Percentiles rank a stretch among this genome's conserved stretches.
phyloP scores from a whole-genome alignment of 2,329 filamentous ascomycete genomes.

The Neofusicoccum umdonicola region DNA sequence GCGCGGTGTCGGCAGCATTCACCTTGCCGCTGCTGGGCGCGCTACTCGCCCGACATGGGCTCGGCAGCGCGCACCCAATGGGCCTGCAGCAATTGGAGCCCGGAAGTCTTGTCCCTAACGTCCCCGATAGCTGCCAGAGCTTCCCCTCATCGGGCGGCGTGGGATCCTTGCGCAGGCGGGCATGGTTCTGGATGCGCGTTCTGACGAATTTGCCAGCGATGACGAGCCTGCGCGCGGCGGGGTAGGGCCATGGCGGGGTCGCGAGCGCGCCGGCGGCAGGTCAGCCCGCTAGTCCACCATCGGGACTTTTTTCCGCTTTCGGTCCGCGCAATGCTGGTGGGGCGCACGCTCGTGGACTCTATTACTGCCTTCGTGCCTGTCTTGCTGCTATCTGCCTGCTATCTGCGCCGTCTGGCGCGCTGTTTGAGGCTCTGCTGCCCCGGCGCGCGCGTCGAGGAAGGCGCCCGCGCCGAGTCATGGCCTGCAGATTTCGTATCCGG shows the following conservation, averaged over 20 bases:
- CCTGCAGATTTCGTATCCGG: background rate
- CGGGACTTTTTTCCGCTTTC: slow-evolving; percentile 14
- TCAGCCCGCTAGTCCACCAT: background rate
- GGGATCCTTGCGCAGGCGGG: background rate
- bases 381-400: background rate
- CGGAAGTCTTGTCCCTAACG: background rate
- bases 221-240: slow-evolving; percentile 6
- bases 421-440: background rate
- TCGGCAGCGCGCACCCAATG: background rate
- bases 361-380: background rate
- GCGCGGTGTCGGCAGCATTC: background rate
- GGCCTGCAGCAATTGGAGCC: background rate
- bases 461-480: background rate
- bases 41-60: background rate
- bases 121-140: background rate
- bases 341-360: background rate
- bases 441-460: background rate
- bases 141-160: slow-evolving; percentile 1
- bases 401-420: background rate
- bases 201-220: slow-evolving; percentile 10
- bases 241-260: slow-evolving; percentile 13
- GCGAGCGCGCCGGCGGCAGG: background rate
- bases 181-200: background rate
- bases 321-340: background rate
- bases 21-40: background rate